Percentiles rank a stretch among this genome's conserved stretches.
These are phyloP conservation scores for Viridothelium virens DNA, from an alignment of 495 filamentous ascomycete species.

Conservation along the genomic window DNA sequence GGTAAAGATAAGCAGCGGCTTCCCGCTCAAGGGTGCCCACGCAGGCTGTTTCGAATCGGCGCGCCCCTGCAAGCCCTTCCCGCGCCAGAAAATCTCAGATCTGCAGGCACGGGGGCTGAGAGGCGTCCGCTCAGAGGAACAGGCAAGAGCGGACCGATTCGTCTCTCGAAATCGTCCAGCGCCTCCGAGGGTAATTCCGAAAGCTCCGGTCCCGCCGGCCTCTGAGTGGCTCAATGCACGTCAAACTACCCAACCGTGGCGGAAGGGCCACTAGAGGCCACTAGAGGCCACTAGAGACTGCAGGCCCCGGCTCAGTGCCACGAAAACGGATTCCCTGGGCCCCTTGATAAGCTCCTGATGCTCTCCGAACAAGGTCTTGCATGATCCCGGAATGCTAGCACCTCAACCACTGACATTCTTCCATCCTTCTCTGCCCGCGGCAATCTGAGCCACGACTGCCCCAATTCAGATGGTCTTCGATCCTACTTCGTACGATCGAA, in stretches of 20 bases:
- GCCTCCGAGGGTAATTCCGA: background rate
- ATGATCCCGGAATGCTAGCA: background rate
- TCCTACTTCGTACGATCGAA: too few species aligned
- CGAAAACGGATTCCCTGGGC: background rate
- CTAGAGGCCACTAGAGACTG: background rate
- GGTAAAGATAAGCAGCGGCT: slow-evolving; percentile 4
- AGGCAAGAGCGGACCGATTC: background rate
- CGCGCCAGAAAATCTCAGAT: slow-evolving; percentile 9
- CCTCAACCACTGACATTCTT: background rate
- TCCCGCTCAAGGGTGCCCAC: background rate
- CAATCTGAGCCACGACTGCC: background rate
- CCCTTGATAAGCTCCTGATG: background rate
- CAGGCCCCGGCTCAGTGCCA: background rate
- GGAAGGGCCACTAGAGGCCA: background rate
- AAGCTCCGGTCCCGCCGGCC: background rate
- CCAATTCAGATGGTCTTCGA: too few species aligned
- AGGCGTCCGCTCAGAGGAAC: background rate
- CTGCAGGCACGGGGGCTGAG: background rate
- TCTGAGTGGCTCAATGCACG: background rate
- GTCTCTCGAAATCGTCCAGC: background rate
- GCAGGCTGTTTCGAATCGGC: background rate
- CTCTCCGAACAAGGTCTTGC: background rate
- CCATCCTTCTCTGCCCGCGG: background rate
- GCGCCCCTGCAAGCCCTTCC: background rate
- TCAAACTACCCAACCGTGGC: background rate